Percentiles rank a stretch among this genome's conserved stretches.
Evolutionary conservation across 2,329 filamentous ascomycete genomes (phyloP).

Genomic region (Ophiostoma himal-ulmi): DNA sequence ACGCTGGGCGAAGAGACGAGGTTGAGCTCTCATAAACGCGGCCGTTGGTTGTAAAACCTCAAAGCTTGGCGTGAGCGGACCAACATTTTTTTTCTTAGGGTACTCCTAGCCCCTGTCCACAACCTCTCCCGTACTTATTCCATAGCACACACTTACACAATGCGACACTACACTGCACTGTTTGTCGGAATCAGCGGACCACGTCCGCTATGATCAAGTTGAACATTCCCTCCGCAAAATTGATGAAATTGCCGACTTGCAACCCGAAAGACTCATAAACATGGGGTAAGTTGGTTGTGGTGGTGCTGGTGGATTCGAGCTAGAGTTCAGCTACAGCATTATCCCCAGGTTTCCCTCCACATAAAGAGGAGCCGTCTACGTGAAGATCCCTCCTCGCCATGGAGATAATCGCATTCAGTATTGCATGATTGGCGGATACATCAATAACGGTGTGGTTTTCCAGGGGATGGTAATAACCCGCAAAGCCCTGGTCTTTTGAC

Average conservation of each 20-base stretch:
- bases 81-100: neutral
- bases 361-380: neutral
- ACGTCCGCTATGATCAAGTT: neutral
- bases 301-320: neutral
- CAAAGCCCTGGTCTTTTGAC: neutral
- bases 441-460: neutral
- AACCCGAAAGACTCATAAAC: neutral
- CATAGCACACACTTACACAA: neutral
- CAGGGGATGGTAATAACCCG: neutral
- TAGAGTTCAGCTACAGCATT: neutral
- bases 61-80: neutral
- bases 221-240: neutral
- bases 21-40: neutral
- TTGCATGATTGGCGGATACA: neutral
- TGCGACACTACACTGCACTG: neutral
- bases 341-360: constrained; percentile 9
- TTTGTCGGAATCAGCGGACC: neutral
- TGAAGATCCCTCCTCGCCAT: neutral
- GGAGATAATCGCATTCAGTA: neutral
- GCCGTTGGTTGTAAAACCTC: neutral
- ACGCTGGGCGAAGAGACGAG: neutral
- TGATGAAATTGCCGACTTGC: neutral
- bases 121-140: neutral
- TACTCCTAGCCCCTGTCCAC: neutral
- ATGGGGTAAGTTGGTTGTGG: neutral